phyloP scores from a whole-genome alignment of 805 yeast species.

The Myxozyma melibiosi region DNA sequence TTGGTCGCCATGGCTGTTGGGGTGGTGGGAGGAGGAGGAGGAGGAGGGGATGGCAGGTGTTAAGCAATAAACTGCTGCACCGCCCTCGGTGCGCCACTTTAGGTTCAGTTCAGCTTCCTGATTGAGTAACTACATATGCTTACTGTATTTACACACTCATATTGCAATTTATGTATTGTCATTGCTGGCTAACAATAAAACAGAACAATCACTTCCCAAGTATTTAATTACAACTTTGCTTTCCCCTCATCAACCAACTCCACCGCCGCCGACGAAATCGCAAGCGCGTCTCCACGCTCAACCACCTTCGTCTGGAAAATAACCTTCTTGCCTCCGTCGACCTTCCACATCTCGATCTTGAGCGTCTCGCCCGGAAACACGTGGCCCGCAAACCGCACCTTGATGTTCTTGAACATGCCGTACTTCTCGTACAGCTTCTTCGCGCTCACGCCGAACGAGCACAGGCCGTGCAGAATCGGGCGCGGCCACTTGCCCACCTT shows the following conservation, averaged over 20 bases:
- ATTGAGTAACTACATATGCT: too few relatives aligned
- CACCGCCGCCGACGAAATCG: conserved; percentile 85
- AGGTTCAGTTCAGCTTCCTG: too few relatives aligned
- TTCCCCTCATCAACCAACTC: conserved; percentile 48
- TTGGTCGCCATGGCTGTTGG: background rate
- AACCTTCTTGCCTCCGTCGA: conserved; percentile 56
- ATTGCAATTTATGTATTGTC: too few relatives aligned
- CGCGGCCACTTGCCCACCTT: conserved; percentile 78
- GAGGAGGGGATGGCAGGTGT: too few relatives aligned
- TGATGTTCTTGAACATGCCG: conserved; percentile 81
- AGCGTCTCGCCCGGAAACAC: conserved; percentile 95
- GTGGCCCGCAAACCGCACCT: conserved; percentile 85
- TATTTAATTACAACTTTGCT: conserved; percentile 22
- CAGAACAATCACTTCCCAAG: too few relatives aligned
- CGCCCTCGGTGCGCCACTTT: too few relatives aligned
- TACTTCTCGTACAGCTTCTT: conserved; percentile 75
- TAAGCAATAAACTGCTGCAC: too few relatives aligned
- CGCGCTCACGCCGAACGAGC: conserved; percentile 79
- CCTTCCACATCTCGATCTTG: conserved; percentile 81
- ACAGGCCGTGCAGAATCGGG: conserved; percentile 93
- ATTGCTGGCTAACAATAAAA: too few relatives aligned
- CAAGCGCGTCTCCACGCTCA: conserved; percentile 68
- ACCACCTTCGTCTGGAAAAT: conserved; percentile 80
- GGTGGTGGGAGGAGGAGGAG: too few relatives aligned
- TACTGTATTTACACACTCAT: too few relatives aligned